These are phyloP conservation scores for Hymenoscyphus scutula DNA, from an alignment of 2,329 filamentous ascomycete genomes.

Conservation along the genomic window DNA sequence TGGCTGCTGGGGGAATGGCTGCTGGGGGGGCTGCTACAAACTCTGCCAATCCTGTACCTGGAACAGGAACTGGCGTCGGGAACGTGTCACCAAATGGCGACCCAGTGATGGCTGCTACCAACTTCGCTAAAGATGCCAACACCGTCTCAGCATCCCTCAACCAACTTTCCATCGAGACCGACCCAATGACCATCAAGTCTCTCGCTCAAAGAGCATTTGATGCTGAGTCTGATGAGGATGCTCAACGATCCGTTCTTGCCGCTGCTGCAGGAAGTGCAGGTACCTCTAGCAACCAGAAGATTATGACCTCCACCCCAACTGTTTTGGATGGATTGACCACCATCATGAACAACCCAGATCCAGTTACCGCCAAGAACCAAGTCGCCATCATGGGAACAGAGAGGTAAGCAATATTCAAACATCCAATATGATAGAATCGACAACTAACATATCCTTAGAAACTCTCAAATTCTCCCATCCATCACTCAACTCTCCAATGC, in stretches of 20 bases:
- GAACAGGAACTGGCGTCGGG: neutral
- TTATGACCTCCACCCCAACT: slow-evolving; percentile 29
- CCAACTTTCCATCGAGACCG: slow-evolving; percentile 18
- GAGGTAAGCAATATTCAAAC: slow-evolving; percentile 16
- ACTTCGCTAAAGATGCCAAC: slow-evolving; percentile 30
- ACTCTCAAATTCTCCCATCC: slow-evolving; percentile 31
- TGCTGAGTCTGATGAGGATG: slow-evolving; percentile 30
- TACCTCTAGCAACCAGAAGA: slow-evolving; percentile 25
- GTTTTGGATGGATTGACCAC: slow-evolving; percentile 26
- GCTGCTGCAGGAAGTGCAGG: slow-evolving; percentile 27
- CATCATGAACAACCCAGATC: slow-evolving; percentile 25
- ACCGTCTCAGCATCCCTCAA: slow-evolving; percentile 30
- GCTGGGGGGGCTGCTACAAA: neutral
- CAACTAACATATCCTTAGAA: slow-evolving; percentile 17
- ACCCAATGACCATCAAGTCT: slow-evolving; percentile 19
- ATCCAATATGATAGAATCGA: neutral
- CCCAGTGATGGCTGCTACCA: slow-evolving; percentile 16
- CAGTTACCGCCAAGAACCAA: slow-evolving; percentile 13
- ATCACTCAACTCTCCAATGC: slow-evolving; percentile 31
- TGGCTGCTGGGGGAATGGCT: too few relatives aligned
- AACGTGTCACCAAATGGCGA: neutral
- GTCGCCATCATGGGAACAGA: slow-evolving; percentile 20
- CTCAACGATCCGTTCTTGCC: slow-evolving; percentile 24
- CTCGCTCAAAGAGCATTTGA: slow-evolving; percentile 26
- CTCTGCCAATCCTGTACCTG: neutral